A percentile compares a stretch with the other conserved stretches of the same genome.
These are phyloP conservation scores for Paecilomyces formosus DNA, from an alignment of 2,329 filamentous ascomycete species.

Conservation along the genomic window DNA sequence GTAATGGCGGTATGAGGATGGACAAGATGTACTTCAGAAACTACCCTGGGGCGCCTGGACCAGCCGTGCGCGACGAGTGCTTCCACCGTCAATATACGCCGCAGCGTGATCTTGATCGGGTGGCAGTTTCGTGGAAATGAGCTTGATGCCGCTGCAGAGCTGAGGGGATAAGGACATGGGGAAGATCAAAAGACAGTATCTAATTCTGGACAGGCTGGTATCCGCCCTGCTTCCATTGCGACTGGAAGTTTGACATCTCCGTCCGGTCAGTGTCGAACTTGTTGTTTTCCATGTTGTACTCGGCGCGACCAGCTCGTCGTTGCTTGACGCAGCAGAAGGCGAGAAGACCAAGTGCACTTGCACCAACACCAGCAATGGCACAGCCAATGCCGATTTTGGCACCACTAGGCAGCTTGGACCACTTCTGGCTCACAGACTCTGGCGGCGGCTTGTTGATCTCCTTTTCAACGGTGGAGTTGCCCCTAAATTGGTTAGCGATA, in stretches of 20 bases:
- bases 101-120: background rate
- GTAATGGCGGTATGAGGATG: background rate
- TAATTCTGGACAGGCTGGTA: constrained; percentile 11
- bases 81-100: background rate
- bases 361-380: constrained; percentile 28
- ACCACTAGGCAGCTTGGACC: constrained; percentile 35
- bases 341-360: constrained; percentile 26
- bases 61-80: background rate
- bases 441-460: constrained; percentile 27
- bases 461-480: constrained; percentile 49
- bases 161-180: background rate
- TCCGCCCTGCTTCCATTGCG: constrained; percentile 30
- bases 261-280: constrained; percentile 35
- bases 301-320: constrained; percentile 42
- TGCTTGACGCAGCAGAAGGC: constrained; percentile 44
- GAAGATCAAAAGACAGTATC: background rate
- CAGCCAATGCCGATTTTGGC: constrained; percentile 43
- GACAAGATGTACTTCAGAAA: background rate
- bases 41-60: background rate
- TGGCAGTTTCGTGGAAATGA: background rate
- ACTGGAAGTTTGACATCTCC: constrained; percentile 32
- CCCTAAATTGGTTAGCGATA: constrained; percentile 39
- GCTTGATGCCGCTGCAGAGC: background rate
- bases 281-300: constrained; percentile 40
- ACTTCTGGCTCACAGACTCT: constrained; percentile 32